These are phyloP conservation scores for Hypoxylon sp. DNA, from an alignment of 2,329 filamentous ascomycete species.

Conservation along the genomic window DNA sequence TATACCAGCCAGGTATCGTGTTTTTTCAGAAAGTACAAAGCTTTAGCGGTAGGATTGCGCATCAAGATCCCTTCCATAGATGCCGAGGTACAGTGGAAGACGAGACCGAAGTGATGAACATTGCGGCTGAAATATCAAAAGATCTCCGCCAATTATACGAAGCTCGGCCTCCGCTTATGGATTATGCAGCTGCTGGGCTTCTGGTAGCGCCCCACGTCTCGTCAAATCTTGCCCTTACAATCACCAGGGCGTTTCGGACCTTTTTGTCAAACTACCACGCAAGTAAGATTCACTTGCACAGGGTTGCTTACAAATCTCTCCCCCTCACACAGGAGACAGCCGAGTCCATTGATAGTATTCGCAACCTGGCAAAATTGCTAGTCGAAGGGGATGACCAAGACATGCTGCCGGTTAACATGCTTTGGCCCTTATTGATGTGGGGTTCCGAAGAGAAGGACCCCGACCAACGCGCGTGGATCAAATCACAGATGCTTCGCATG, in stretches of 20 bases:
- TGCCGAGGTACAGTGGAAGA: conserved; percentile 69
- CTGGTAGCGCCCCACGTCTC: conserved; percentile 65
- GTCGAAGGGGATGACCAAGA: conserved; percentile 60
- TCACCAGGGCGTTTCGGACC: conserved; percentile 68
- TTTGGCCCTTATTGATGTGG: conserved; percentile 71
- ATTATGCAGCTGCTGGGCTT: conserved; percentile 67
- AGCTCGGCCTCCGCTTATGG: conserved; percentile 67
- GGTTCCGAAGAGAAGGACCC: conserved; percentile 68
- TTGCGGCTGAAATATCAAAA: conserved; percentile 64
- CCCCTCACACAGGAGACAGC: conserved; percentile 66
- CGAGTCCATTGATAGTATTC: conserved; percentile 65
- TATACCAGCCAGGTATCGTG: conserved; percentile 69
- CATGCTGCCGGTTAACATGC: conserved; percentile 67
- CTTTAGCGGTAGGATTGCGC: conserved; percentile 63
- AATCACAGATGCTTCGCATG: conserved; percentile 64
- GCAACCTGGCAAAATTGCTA: conserved; percentile 63
- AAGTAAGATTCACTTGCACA: conserved; percentile 69
- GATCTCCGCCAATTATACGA: conserved; percentile 67
- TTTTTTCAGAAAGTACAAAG: conserved; percentile 69
- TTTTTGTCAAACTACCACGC: conserved; percentile 71
- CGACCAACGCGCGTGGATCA: conserved; percentile 66
- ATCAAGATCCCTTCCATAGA: conserved; percentile 70
- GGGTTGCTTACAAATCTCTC: conserved; percentile 69
- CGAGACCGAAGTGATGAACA: conserved; percentile 70
- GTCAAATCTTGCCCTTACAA: conserved; percentile 63